Conservation (phyloP, 768 basidiomycete species). For the Gloeophyllum trabeum region DNA sequence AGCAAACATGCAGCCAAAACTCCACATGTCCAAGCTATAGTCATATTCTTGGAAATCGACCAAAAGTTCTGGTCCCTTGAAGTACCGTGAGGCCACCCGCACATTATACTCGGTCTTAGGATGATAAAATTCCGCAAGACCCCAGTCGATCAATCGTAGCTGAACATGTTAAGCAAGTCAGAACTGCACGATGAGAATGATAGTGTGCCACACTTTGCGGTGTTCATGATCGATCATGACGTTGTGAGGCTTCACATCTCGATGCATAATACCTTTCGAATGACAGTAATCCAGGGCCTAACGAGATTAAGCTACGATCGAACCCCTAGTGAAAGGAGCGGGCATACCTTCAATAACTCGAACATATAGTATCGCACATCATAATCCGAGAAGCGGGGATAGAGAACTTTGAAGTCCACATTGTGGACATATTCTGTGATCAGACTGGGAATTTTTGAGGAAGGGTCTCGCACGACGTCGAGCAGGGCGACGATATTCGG, state of each 20-base stretch:
- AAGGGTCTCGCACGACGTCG: conserved; percentile 92
- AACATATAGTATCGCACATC: conserved; percentile 97
- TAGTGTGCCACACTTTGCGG: conserved; percentile 53
- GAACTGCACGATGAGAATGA: neutral
- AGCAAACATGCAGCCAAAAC: conserved; percentile 97
- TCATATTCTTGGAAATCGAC: conserved; percentile 99
- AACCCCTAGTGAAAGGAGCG: neutral
- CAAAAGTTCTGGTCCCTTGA: conserved; percentile 93
- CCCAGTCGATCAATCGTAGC: conserved; percentile 98
- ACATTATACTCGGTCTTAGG: conserved; percentile 98
- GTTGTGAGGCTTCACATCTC: conserved; percentile 98
- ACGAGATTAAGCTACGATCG: neutral
- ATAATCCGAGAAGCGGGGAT: conserved; percentile 90
- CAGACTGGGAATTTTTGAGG: conserved; percentile 93
- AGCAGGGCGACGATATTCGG: conserved; percentile 90
- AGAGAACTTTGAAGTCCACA: conserved; percentile 93
- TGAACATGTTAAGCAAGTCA: conserved; percentile 18
- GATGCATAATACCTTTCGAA: conserved; percentile 97
- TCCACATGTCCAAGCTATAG: conserved; percentile 98
- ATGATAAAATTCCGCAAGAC: conserved; percentile 96
- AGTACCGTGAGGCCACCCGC: conserved; percentile 93
- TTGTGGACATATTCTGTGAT: conserved; percentile 98
- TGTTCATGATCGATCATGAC: conserved; percentile 99
- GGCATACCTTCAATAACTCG: conserved; percentile 79
- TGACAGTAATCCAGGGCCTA: conserved; percentile 96